Conservation (phyloP, 371 early-diverging fungal genomes). For the Mortierella sp. region DNA sequence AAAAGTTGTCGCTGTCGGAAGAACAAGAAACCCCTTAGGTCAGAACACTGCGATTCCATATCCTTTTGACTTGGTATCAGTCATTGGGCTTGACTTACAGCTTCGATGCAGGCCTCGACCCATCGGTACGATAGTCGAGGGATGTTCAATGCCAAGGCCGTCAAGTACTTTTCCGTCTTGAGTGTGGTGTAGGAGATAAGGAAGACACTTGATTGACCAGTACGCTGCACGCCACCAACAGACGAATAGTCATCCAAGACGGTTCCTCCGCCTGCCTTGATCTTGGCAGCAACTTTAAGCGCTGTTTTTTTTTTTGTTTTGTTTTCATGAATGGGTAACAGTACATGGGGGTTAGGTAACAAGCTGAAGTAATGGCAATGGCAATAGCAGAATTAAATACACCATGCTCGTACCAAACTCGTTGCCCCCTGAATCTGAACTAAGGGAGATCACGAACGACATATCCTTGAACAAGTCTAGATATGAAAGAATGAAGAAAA, state of each 20-base stretch:
- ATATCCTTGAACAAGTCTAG: slow-evolving; percentile 33
- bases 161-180: slow-evolving; percentile 28
- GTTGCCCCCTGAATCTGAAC: not conserved
- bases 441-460: slow-evolving; percentile 22
- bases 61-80: too few relatives aligned
- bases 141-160: slow-evolving; percentile 29
- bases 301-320: slow-evolving; percentile 1
- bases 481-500: not conserved
- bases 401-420: slow-evolving; percentile 5
- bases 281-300: not conserved
- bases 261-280: slow-evolving; percentile 18
- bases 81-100: slow-evolving; percentile 10
- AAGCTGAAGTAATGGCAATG: too few relatives aligned
- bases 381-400: too few relatives aligned
- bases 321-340: too few relatives aligned
- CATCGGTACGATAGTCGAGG: slow-evolving; percentile 29
- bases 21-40: not conserved
- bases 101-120: slow-evolving; percentile 27
- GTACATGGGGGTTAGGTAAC: too few relatives aligned
- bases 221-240: not conserved
- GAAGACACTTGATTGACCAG: slow-evolving; percentile 2
- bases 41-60: not conserved
- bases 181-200: slow-evolving; percentile 12
- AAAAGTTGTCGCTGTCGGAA: slow-evolving; percentile 19
- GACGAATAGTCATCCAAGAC: slow-evolving; percentile 15